Base-by-base conservation (phyloP, 75 land plant genomes). In the Selaginella tamariscina region DNA sequence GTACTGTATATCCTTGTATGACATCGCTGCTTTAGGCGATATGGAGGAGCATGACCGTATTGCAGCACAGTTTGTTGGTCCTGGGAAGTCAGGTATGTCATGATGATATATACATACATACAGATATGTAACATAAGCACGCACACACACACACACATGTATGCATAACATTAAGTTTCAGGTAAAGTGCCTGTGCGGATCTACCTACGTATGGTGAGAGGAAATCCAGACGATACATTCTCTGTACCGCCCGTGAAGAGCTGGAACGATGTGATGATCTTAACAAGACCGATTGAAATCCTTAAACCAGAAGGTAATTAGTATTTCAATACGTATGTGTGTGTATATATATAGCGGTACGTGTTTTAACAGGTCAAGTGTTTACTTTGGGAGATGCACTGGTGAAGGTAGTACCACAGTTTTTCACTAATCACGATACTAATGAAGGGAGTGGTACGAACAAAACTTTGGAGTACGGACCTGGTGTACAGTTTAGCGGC, bases 131-230 rank as follows among this genome's bases (percentile, higher is more conserved):
- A n/a, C n/a, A n/a, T n/a, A n/a, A n/a, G n/a, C n/a, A n/a, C n/a
- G n/a, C n/a, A n/a, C n/a, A n/a, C n/a, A n/a, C n/a, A n/a, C n/a
- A n/a, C n/a, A n/a, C n/a, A n/a, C n/a, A n/a, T n/a, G n/a, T n/a
- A n/a, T 39, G 11, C 15, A 39, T 39, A 5, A 39, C 5, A 5
- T 39, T 39, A 15, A 15, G 15, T 15, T 33, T 72, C 76, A 39
- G 73, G 76, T 31, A 84, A 81, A 74, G 49, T 94, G 69, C 98
- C 98, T 64, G 76, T 94, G 64, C 88, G 95, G 1, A 74, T 89
- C 65, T 94, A 89, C 68, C 56, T 87, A n/a, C 57, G 90, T 70
- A 72, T n/a, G 30, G 63, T 86, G 23, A 70, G 69, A 13, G 78
- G 79, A 21, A 78, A 79, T 65, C 28, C 77, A 31, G 79, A 82